Evolutionary conservation across 148 eudicot genomes (phyloP), one percentile per base, ranked within the genome.

Genomic region (Fallopia convolvulus): DNA sequence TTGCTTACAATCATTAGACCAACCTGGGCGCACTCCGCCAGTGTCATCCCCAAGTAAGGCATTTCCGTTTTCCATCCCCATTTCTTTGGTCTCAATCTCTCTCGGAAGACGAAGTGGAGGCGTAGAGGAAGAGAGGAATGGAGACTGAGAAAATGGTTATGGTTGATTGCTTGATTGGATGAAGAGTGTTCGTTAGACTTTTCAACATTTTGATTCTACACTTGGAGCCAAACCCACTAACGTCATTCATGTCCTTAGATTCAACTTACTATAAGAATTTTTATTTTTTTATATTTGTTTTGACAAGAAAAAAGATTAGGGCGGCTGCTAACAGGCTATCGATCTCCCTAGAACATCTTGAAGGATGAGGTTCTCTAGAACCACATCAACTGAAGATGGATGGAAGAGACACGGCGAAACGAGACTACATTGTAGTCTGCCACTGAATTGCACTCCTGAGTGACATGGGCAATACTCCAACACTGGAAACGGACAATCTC

Each of bases 31-130:
- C 81, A 83, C 76, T 80, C 87, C 36, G 85, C 83, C 74, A 81
- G 74, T 74, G 80, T 56, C 87, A 85, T 85, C 71, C 79, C 97
- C 68, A 90, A n/a, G 77, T 77, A 90, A 52, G 94, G 92, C 70
- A 75, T 39, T 39, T 81, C 83, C 88, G 63, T 75, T 79, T 80
- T 82, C 82, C 86, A 84, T 79, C 76, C 47, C 70, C 82, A 75
- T 85, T 17, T 17, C 44, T 63, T 30, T n/a, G 21, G n/a, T 0
- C 4, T 52, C 58, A 52, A 6, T 52, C 18, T 52, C 3, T 52
- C 58, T 50, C 56, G 5, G 56, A 50, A 50, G 15, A 50, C 3
- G 14, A 23, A 5, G 68, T 8, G 4, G 63, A 20, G 26, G 2
- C 5, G 58, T 17, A 55, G 8, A 7, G 5, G 4, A 50, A 2